These are phyloP conservation scores for Sonneratia alba DNA, from an alignment of 345 rosid genomes.

Conservation along the genomic window DNA sequence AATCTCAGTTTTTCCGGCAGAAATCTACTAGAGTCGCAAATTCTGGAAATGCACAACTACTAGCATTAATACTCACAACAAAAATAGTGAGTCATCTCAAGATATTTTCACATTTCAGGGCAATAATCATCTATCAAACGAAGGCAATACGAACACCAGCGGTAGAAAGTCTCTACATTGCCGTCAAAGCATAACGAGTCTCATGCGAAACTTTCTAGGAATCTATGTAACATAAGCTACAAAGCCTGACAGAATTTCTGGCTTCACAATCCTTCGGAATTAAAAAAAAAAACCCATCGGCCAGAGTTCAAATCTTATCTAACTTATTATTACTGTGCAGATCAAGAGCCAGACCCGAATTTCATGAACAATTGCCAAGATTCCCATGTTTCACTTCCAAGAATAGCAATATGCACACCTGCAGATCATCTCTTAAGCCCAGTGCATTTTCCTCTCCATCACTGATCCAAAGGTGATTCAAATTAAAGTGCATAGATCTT, in stretches of 20 bases:
- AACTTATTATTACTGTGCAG: not conserved
- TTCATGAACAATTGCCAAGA: not conserved
- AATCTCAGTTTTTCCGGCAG: not conserved
- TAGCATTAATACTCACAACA: not conserved
- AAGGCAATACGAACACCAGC: not conserved
- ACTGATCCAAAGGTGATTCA: not conserved
- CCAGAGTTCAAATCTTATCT: not conserved
- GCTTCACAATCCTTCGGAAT: not conserved
- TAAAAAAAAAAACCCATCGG: not conserved
- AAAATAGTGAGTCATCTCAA: no score
- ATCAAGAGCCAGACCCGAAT: not conserved
- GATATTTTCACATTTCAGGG: not conserved
- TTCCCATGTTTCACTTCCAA: not conserved
- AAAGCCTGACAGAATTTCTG: not conserved
- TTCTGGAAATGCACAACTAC: not conserved
- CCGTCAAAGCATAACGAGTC: not conserved
- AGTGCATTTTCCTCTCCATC: not conserved
- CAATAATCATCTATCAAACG: not conserved
- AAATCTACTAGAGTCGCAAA: not conserved
- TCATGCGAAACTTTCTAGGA: not conserved
- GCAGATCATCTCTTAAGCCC: not conserved
- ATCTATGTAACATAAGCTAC: not conserved
- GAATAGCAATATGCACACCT: not conserved
- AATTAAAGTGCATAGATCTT: conserved; percentile 11
- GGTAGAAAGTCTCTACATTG: not conserved